Evolutionary conservation across 2,329 filamentous ascomycete genomes (phyloP).

Genomic region (Cadophora sp.): DNA sequence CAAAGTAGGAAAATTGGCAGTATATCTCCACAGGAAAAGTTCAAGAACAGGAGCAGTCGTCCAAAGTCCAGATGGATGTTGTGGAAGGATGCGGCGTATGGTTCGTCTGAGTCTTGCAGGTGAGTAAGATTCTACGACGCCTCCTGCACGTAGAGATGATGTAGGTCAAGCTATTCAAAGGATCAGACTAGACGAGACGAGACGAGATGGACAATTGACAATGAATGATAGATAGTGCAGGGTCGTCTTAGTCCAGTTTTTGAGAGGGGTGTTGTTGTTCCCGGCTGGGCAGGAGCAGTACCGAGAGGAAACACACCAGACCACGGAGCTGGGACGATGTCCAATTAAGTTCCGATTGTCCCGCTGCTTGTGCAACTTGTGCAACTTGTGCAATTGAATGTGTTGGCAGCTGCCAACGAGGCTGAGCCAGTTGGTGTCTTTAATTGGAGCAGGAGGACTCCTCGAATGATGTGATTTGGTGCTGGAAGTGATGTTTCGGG

Average conservation of each 20-base stretch:
- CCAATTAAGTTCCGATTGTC: neutral
- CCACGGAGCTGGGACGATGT: conserved; percentile 2
- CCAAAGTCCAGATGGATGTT: neutral
- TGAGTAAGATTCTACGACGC: conserved; percentile 4
- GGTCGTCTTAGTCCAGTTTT: neutral
- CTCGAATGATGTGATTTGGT: neutral
- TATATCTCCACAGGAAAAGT: neutral
- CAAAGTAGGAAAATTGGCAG: neutral
- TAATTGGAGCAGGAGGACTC: neutral
- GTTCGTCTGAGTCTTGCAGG: neutral
- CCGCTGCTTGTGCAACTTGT: neutral
- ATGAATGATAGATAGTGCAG: neutral
- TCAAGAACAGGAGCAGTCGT: neutral
- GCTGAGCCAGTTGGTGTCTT: neutral
- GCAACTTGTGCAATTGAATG: neutral
- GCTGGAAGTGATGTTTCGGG: neutral
- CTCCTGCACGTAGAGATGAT: neutral
- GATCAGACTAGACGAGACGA: neutral
- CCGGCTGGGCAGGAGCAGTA: neutral
- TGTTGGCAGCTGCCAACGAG: conserved; percentile 1
- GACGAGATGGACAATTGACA: too few relatives aligned
- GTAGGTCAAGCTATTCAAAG: neutral
- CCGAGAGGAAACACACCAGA: neutral
- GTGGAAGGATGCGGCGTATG: neutral
- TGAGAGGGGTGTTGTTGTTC: neutral